Evolutionary conservation across 2,329 filamentous ascomycete genomes (phyloP), one percentile per base, ranked within the genome.

Genomic region (Fonsecaea monophora): DNA sequence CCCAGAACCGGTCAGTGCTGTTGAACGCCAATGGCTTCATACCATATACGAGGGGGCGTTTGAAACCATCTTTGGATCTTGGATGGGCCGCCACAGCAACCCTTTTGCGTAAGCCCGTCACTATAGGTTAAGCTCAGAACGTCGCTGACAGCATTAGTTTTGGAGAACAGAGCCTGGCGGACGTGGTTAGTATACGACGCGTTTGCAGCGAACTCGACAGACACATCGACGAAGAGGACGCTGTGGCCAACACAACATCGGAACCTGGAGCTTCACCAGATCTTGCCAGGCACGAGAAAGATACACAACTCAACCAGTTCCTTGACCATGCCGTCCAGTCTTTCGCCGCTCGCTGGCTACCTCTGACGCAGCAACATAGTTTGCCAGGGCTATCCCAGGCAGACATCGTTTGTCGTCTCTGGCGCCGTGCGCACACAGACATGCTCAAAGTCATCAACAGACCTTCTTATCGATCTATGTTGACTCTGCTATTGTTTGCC

Each of bases 381-480:
- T 50, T 42, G n/a, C 21, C 59, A 8, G 61, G 61, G 2, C 30
- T 45, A 5, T 66, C 57, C 6, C 62, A 68, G 2, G 69, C 60
- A 18, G 70, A 74, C 21, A 68, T 67, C 40, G 74, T 67, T 53
- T 68, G 53, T 71, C 48, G 54, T 30, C 48, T 77, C 71, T 82
- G 80, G 79, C 73, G 79, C 50, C 62, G 74, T 35, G 73, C 78
- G 1, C 74, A 80, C 12, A 74, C 75, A 34, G 77, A 80, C 56
- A 78, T 81, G 75, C 72, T 80, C 6, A 74, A 76, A n/a, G 74
- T 80, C 21, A 81, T 81, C 45, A 81, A 81, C 55, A 72, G 78
- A 1, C 75, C 78, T 0, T 80, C 77, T 0, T 81, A 81, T 60
- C 74, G 78, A 13, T 81, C 80, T 0, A 79, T 81, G 73, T 69